Evolutionary conservation across 768 basidiomycete species (phyloP).

Genomic region (Boletus subcaerulescens): DNA sequence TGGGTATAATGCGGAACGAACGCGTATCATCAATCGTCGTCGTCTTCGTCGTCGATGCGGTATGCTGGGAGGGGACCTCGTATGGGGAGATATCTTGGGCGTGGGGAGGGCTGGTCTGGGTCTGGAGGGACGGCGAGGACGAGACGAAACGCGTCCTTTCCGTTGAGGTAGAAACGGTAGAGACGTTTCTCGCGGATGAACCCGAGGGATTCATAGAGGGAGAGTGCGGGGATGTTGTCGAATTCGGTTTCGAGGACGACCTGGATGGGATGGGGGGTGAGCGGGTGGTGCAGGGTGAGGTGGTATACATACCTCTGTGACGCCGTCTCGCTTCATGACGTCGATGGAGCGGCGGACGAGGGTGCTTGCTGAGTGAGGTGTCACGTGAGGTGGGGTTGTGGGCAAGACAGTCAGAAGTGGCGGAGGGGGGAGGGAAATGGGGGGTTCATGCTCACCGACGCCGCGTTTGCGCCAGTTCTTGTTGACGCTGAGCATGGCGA

Average conservation of each 20-base stretch:
- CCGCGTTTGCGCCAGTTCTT: conserved; percentile 85
- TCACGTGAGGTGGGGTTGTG: conserved; percentile 1
- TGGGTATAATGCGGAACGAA: conserved; percentile 15
- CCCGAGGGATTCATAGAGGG: conserved; percentile 87
- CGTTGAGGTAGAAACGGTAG: conserved; percentile 94
- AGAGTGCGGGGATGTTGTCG: conserved; percentile 86
- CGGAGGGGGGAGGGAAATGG: not conserved
- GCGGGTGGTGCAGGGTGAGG: not conserved
- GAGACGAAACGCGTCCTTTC: conserved; percentile 91
- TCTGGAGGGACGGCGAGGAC: conserved; percentile 57
- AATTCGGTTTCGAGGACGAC: conserved; percentile 95
- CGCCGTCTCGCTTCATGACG: conserved; percentile 78
- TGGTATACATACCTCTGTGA: conserved; percentile 71
- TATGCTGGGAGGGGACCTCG: conserved; percentile 19
- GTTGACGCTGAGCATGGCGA: conserved; percentile 94
- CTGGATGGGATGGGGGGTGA: conserved; percentile 36
- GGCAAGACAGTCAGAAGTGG: not conserved
- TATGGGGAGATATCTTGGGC: conserved; percentile 12
- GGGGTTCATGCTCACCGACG: conserved; percentile 63
- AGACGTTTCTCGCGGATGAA: conserved; percentile 96
- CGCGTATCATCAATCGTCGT: conserved; percentile 11
- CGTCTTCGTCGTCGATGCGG: conserved; percentile 26
- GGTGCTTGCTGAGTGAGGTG: conserved; percentile 60
- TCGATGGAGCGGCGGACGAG: conserved; percentile 82
- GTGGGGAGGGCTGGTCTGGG: conserved; percentile 18